A percentile compares a stretch with the other conserved stretches of the same genome.
phyloP scores from a whole-genome alignment of 768 basidiomycete species.

The Filobasidium floriforme region DNA sequence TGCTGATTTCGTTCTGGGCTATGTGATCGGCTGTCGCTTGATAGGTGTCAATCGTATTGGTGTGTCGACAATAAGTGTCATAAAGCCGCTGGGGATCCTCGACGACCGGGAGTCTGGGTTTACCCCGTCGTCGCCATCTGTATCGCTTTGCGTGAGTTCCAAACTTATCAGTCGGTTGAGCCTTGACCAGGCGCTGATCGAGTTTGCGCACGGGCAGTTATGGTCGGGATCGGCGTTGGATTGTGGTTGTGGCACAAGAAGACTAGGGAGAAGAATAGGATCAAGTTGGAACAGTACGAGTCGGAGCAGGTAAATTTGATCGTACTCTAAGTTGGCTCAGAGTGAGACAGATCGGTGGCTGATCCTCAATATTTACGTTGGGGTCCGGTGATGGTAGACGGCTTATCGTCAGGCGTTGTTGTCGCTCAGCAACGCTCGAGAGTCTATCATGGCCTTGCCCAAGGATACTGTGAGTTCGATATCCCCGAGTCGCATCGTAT shows the following conservation, averaged over 20 bases:
- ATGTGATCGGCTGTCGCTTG: neutral
- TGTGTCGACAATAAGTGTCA: constrained; percentile 64
- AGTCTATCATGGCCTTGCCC: constrained; percentile 31
- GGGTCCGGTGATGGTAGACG: constrained; percentile 20
- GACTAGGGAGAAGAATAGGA: constrained; percentile 66
- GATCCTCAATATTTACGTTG: too few species aligned
- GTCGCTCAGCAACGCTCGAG: constrained; percentile 40
- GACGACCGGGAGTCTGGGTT: constrained; percentile 60
- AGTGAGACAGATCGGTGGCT: neutral
- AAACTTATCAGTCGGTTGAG: too few species aligned
- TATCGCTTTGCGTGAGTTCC: constrained; percentile 65
- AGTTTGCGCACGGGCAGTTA: too few species aligned
- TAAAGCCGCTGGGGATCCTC: constrained; percentile 54
- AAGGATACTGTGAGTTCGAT: constrained; percentile 28
- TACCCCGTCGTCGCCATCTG: constrained; percentile 64
- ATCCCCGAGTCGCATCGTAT: neutral
- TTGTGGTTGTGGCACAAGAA: constrained; percentile 66
- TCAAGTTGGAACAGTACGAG: constrained; percentile 82
- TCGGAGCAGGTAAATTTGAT: constrained; percentile 58
- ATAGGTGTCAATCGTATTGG: constrained; percentile 68
- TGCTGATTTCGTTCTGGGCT: neutral
- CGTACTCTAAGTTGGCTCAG: neutral
- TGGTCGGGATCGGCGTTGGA: constrained; percentile 61
- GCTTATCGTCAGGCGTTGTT: constrained; percentile 41
- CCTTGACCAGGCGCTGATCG: too few species aligned